A percentile compares a stretch with the other conserved stretches of the same genome.
Conservation (phyloP, 2,329 filamentous ascomycete genomes). For the Shiraia sp. region DNA sequence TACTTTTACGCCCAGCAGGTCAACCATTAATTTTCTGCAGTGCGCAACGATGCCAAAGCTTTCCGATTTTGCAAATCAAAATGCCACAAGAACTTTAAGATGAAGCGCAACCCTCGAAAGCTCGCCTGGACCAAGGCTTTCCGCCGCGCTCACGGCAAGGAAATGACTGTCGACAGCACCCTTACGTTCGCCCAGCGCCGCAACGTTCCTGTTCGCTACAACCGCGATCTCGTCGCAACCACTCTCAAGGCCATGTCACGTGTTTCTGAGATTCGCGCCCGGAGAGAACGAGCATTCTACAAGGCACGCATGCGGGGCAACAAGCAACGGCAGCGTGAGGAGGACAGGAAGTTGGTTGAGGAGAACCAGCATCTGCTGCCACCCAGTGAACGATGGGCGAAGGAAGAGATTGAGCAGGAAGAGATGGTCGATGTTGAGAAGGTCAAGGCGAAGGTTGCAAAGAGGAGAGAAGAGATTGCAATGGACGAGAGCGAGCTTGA, state of each 20-base stretch:
- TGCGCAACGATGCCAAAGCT: slow-evolving; percentile 59
- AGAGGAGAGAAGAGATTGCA: slow-evolving; percentile 67
- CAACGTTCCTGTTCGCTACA: slow-evolving; percentile 94
- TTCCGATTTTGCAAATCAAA: slow-evolving; percentile 67
- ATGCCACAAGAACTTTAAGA: slow-evolving; percentile 77
- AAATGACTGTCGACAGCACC: slow-evolving; percentile 80
- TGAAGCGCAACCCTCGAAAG: slow-evolving; percentile 97
- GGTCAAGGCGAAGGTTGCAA: slow-evolving; percentile 56
- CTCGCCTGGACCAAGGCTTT: slow-evolving; percentile 73
- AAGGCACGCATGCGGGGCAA: slow-evolving; percentile 92
- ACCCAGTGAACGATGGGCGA: slow-evolving; percentile 50
- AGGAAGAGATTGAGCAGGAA: slow-evolving; percentile 62
- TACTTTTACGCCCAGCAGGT: background rate
- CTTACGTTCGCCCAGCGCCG: slow-evolving; percentile 89
- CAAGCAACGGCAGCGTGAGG: slow-evolving; percentile 76
- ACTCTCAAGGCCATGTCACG: slow-evolving; percentile 93
- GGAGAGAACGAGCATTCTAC: slow-evolving; percentile 90
- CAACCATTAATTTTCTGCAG: slow-evolving; percentile 8
- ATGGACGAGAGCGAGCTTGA: slow-evolving; percentile 55
- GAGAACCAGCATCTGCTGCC: slow-evolving; percentile 93
- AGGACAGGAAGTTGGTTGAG: slow-evolving; percentile 84
- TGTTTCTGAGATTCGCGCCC: slow-evolving; percentile 79
- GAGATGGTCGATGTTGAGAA: slow-evolving; percentile 52
- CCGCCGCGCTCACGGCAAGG: slow-evolving; percentile 61
- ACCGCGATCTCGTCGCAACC: slow-evolving; percentile 84